Evolutionary conservation across 2,329 filamentous ascomycete species (phyloP).

Genomic region (Penicillium glabrum): DNA sequence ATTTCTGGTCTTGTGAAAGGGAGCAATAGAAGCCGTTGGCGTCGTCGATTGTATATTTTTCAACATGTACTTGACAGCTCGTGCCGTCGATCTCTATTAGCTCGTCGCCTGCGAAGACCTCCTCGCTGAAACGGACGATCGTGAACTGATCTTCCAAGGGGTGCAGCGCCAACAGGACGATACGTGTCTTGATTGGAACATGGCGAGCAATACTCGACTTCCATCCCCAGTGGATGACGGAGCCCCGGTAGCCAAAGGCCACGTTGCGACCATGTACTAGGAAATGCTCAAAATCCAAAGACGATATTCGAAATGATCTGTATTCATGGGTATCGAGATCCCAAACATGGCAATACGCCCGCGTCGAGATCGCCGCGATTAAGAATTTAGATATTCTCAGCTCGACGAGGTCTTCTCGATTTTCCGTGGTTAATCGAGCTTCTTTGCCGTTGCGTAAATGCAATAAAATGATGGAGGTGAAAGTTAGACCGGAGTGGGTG

Average conservation of each 20-base stretch:
- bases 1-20: background rate
- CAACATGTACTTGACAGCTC: background rate
- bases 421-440: conserved; percentile 8
- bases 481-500: background rate
- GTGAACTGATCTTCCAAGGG: conserved; percentile 16
- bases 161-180: conserved; percentile 18
- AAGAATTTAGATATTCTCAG: conserved; percentile 3
- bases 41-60: background rate
- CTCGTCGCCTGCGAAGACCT: background rate
- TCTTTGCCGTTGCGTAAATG: conserved; percentile 5
- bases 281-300: conserved; percentile 14
- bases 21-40: background rate
- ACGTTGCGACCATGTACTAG: conserved; percentile 22
- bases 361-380: conserved; percentile 8
- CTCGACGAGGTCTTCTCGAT: conserved; percentile 6
- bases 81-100: background rate
- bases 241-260: conserved; percentile 18
- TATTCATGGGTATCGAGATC: conserved; percentile 20
- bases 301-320: conserved; percentile 29
- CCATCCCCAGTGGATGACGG: conserved; percentile 25
- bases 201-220: conserved; percentile 15
- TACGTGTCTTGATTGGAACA: conserved; percentile 2
- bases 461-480: background rate
- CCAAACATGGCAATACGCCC: conserved; percentile 32
- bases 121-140: conserved; percentile 10